Percentiles rank a stretch among this genome's conserved stretches.
phyloP scores from a whole-genome alignment of 2,329 filamentous ascomycete species.

The Rutstroemia sp. region DNA sequence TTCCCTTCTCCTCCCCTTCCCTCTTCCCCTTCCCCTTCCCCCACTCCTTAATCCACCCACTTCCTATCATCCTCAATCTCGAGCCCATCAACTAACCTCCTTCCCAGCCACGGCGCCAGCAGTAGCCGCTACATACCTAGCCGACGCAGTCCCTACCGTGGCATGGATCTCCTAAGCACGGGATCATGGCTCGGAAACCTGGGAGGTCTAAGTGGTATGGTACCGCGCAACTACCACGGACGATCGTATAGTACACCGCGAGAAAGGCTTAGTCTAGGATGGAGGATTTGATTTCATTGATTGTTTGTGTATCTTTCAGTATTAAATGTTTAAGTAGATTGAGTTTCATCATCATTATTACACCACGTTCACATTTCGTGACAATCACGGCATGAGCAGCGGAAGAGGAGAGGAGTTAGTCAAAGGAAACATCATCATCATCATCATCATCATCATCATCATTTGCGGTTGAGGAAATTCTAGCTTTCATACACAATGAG shows the following conservation, averaged over 20 bases:
- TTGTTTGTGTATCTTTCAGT: background rate
- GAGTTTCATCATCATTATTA: background rate
- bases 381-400: background rate
- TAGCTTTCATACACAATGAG: constrained; percentile 9
- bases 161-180: background rate
- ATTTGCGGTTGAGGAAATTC: background rate
- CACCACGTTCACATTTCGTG: background rate
- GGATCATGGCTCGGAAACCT: background rate
- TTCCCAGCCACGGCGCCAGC: background rate
- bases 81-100: background rate
- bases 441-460: background rate
- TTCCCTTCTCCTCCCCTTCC: too few relatives aligned
- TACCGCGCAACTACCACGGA: background rate
- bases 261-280: background rate
- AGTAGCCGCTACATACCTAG: background rate
- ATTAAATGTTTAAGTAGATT: background rate
- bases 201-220: background rate
- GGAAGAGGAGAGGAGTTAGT: background rate
- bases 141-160: constrained; percentile 1
- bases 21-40: too few relatives aligned
- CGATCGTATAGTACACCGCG: background rate
- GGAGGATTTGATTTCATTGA: background rate
- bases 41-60: too few relatives aligned
- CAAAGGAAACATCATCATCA: background rate
- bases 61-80: background rate